These are phyloP conservation scores for Turnera subulata DNA, from an alignment of 345 rosid genomes.

Conservation along the genomic window DNA sequence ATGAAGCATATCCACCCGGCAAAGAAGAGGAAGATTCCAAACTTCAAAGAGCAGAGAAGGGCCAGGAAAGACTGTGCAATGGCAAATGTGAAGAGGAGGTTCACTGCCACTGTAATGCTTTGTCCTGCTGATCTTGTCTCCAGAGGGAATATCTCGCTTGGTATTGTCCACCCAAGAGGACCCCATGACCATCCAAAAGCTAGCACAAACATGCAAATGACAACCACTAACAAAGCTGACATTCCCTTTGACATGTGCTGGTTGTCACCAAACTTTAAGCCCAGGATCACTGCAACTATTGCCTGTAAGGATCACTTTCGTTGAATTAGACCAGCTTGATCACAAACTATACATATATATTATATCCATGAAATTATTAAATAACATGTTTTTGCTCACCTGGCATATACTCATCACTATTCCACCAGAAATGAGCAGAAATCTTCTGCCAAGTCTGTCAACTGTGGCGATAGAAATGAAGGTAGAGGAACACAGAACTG, in stretches of 20 bases:
- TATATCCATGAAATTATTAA: too few relatives aligned
- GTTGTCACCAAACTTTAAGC: conserved; percentile 64
- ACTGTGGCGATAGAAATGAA: conserved; percentile 74
- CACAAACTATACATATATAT: too few relatives aligned
- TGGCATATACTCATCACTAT: conserved; percentile 76
- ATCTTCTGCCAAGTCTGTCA: conserved; percentile 67
- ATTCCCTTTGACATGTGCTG: conserved; percentile 62
- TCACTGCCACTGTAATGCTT: conserved; percentile 86
- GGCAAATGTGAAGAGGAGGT: conserved; percentile 78
- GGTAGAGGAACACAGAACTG: conserved; percentile 79
- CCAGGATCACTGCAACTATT: conserved; percentile 65
- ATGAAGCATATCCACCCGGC: conserved; percentile 69
- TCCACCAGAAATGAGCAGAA: conserved; percentile 82
- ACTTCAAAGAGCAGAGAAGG: conserved; percentile 73
- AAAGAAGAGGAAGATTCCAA: conserved; percentile 87
- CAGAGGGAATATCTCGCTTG: conserved; percentile 86
- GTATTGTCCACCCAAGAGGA: conserved; percentile 89
- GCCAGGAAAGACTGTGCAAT: conserved; percentile 75
- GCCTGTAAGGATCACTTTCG: too few relatives aligned
- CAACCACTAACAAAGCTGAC: conserved; percentile 59
- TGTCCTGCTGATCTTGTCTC: conserved; percentile 93
- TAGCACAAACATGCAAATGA: conserved; percentile 77
- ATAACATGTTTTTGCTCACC: too few relatives aligned
- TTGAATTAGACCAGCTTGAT: too few relatives aligned
- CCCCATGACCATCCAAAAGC: conserved; percentile 99